phyloP scores from a whole-genome alignment of 306 rosid genomes.

The Glycine latifolia region DNA sequence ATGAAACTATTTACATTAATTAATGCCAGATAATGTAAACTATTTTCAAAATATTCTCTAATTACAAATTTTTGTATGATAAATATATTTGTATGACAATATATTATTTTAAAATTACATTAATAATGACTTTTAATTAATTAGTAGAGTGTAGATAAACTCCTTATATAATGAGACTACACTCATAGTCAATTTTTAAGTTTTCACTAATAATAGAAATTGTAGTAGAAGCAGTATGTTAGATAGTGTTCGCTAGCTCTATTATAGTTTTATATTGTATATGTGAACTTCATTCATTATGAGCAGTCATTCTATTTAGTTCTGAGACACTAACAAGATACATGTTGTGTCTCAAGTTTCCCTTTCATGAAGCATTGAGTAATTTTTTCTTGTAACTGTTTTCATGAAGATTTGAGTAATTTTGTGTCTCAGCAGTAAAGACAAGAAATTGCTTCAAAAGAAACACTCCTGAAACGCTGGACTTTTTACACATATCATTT shows the following conservation, averaged over 20 bases:
- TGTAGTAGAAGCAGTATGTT: no score
- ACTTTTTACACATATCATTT: neutral
- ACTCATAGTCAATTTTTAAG: neutral
- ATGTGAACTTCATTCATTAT: slow-evolving; percentile 10
- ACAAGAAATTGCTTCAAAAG: neutral
- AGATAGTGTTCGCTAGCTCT: neutral
- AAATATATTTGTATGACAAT: no score
- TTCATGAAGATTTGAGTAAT: neutral
- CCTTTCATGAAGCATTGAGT: neutral
- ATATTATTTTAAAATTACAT: no score
- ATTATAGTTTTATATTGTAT: neutral
- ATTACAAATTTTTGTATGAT: no score
- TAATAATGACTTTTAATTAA: no score
- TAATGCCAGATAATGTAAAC: no score
- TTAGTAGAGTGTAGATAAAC: no score
- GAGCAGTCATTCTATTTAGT: slow-evolving; percentile 9
- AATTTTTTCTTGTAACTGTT: neutral
- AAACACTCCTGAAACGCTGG: neutral
- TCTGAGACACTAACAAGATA: neutral
- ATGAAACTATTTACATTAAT: no score
- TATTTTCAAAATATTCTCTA: no score
- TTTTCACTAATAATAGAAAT: neutral
- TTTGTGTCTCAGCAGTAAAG: neutral
- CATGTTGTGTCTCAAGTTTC: neutral
- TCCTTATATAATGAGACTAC: neutral